phyloP scores from a whole-genome alignment of 495 filamentous ascomycete genomes.

The Podospora sp. region DNA sequence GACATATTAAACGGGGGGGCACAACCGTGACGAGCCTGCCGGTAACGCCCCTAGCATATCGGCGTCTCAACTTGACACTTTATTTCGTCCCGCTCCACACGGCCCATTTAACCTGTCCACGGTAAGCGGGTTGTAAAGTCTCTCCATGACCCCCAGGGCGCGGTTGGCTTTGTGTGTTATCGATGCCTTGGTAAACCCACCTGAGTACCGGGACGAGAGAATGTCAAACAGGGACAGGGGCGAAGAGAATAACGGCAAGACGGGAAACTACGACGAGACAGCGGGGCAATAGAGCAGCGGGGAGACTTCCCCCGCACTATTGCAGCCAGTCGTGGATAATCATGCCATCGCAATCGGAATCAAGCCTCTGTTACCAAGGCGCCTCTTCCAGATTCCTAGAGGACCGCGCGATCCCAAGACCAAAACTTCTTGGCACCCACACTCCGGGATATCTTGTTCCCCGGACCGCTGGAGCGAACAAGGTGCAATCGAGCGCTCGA shows the following conservation, averaged over 20 bases:
- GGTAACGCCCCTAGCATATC: not conserved
- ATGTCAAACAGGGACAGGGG: slow-evolving; percentile 20
- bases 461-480: not conserved
- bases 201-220: slow-evolving; percentile 23
- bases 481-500: not conserved
- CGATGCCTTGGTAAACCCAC: slow-evolving; percentile 5
- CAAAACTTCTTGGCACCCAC: not conserved
- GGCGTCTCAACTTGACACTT: slow-evolving; percentile 19
- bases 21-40: not conserved
- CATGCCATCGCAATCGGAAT: slow-evolving; percentile 9
- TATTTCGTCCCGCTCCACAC: slow-evolving; percentile 21
- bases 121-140: not conserved
- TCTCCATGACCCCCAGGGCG: slow-evolving; percentile 19
- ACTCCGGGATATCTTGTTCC: not conserved
- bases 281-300: slow-evolving; percentile 1
- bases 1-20: slow-evolving; percentile 25
- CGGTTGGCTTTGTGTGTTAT: slow-evolving; percentile 7
- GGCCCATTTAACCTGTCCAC: slow-evolving; percentile 20
- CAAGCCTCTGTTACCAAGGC: not conserved
- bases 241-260: not conserved
- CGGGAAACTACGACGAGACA: slow-evolving; percentile 13
- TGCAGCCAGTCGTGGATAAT: slow-evolving; percentile 2
- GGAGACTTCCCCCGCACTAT: slow-evolving; percentile 14
- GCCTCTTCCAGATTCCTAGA: not conserved
- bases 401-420: not conserved